These are phyloP conservation scores for Orbilia quercus DNA, from an alignment of 2,329 filamentous ascomycete genomes.

Conservation along the genomic window DNA sequence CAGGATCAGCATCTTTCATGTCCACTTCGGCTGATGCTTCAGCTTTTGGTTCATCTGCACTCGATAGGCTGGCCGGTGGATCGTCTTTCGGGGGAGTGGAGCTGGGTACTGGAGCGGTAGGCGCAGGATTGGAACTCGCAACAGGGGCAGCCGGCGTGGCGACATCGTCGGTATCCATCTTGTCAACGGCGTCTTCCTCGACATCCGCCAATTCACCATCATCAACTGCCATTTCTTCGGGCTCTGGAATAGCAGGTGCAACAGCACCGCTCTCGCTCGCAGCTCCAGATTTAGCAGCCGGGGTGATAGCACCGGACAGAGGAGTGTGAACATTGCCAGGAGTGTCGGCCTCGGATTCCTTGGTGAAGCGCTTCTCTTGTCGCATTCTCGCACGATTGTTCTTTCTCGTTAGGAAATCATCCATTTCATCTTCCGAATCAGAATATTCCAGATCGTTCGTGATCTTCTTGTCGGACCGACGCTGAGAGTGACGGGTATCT, in stretches of 20 bases:
- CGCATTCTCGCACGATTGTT: slow-evolving; percentile 52
- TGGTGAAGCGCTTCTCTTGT: slow-evolving; percentile 56
- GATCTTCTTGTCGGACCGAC: slow-evolving; percentile 71
- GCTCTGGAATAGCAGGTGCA: slow-evolving; percentile 23
- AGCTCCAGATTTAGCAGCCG: slow-evolving; percentile 36
- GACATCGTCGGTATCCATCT: slow-evolving; percentile 55
- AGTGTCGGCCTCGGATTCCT: slow-evolving; percentile 56
- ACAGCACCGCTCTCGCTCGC: slow-evolving; percentile 35
- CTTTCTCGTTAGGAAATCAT: slow-evolving; percentile 53
- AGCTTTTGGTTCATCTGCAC: slow-evolving; percentile 21
- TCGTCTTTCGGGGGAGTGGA: slow-evolving; percentile 34
- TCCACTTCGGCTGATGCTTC: slow-evolving; percentile 54
- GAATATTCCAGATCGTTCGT: slow-evolving; percentile 71
- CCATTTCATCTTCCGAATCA: slow-evolving; percentile 70
- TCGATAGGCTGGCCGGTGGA: slow-evolving; percentile 21
- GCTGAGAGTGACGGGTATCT: slow-evolving; percentile 71
- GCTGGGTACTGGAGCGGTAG: slow-evolving; percentile 2
- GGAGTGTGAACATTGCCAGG: slow-evolving; percentile 56
- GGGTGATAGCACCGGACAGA: slow-evolving; percentile 35
- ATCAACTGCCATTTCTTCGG: slow-evolving; percentile 51
- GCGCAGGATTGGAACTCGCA: slow-evolving; percentile 15
- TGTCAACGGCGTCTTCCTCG: slow-evolving; percentile 55
- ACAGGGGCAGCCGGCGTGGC: slow-evolving; percentile 42
- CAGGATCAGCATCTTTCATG: slow-evolving; percentile 54
- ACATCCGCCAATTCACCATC: slow-evolving; percentile 53